Conservation (phyloP, 306 rosid species). For the Quercus ilex region DNA sequence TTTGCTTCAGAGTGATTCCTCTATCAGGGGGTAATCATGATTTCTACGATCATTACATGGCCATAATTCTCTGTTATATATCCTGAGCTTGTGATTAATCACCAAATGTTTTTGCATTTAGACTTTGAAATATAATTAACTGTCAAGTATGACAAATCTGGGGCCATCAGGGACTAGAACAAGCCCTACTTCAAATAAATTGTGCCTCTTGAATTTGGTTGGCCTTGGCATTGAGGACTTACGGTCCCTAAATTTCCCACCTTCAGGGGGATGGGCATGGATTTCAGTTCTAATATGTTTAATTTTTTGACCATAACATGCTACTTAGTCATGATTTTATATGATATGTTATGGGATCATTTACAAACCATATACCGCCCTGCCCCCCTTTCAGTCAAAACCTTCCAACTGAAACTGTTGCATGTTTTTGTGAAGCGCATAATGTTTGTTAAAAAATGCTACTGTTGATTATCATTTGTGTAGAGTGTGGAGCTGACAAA, state of each 20-base stretch:
- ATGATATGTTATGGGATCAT: neutral
- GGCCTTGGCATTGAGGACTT: neutral
- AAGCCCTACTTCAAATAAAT: neutral
- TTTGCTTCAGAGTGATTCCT: neutral
- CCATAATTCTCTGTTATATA: neutral
- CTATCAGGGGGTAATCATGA: neutral
- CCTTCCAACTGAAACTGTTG: neutral
- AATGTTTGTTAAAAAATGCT: constrained; percentile 6
- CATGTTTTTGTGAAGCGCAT: neutral
- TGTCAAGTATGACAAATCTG: neutral
- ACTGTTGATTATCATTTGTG: constrained; percentile 29
- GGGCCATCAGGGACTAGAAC: neutral
- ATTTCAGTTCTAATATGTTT: neutral
- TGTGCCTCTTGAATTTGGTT: neutral
- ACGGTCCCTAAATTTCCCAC: neutral
- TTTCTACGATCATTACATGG: neutral
- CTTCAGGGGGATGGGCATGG: neutral
- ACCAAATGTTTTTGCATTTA: neutral
- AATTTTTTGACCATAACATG: neutral
- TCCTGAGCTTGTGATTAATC: neutral
- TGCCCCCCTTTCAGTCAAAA: neutral
- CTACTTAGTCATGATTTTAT: neutral
- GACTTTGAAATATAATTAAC: neutral
- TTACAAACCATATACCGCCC: neutral
- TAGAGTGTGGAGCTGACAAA: constrained; percentile 97